These are phyloP conservation scores for Pinus taeda DNA, from an alignment of 75 land plant genomes.

Conservation along the genomic window DNA sequence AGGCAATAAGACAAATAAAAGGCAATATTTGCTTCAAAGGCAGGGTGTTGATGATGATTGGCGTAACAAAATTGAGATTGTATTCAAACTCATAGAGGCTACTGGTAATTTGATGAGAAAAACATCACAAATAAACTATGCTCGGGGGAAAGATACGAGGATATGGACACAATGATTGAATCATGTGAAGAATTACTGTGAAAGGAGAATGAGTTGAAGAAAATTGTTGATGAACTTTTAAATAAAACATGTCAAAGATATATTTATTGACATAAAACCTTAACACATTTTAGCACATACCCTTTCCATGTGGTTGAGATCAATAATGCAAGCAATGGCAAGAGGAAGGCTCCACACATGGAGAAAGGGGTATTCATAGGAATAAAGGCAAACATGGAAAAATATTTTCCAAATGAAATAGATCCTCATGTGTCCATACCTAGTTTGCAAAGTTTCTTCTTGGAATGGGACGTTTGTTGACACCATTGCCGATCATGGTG, in stretches of 20 bases:
- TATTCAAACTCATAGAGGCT: not conserved
- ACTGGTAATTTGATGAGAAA: not conserved
- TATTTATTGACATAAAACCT: not conserved
- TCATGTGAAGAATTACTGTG: not conserved
- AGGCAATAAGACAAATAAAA: not conserved
- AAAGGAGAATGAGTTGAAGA: not conserved
- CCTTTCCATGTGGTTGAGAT: not conserved
- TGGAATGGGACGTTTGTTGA: too few relatives aligned
- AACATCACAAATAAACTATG: not conserved
- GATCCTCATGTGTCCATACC: not conserved
- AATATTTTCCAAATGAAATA: not conserved
- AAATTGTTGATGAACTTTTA: not conserved
- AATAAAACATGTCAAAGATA: not conserved
- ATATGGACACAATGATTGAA: not conserved
- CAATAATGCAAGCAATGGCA: not conserved
- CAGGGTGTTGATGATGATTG: not conserved
- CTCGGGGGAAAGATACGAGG: not conserved
- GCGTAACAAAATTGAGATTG: too few relatives aligned
- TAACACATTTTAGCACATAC: not conserved
- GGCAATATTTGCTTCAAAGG: not conserved
- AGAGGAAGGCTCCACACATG: not conserved
- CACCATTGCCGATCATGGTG: too few relatives aligned
- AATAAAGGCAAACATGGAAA: not conserved
- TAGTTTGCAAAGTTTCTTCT: too few relatives aligned
- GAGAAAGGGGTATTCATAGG: not conserved